These are phyloP conservation scores for Fusarium pseudoanthophilum DNA, from an alignment of 2,329 filamentous ascomycete species.

Conservation along the genomic window DNA sequence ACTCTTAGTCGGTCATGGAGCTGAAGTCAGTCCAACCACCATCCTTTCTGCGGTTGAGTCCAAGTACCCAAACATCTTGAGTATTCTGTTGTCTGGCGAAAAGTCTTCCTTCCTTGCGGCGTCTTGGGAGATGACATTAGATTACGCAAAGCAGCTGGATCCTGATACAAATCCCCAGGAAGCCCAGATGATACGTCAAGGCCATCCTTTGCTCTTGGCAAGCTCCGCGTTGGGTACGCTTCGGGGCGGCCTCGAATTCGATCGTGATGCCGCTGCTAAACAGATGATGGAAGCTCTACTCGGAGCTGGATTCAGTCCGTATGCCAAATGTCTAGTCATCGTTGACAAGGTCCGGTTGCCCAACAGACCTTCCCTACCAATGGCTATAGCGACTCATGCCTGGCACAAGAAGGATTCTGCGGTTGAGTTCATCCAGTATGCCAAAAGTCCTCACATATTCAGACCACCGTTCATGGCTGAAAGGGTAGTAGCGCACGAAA, in stretches of 20 bases:
- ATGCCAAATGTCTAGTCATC: neutral
- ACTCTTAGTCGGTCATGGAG: slow-evolving; percentile 23
- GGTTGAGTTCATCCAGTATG: neutral
- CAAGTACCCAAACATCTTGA: neutral
- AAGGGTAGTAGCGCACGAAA: slow-evolving; percentile 15
- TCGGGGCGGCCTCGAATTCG: neutral
- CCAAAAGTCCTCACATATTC: neutral
- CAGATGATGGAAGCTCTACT: slow-evolving; percentile 11
- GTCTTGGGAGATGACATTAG: slow-evolving; percentile 3
- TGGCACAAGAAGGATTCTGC: neutral
- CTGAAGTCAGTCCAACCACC: slow-evolving; percentile 5
- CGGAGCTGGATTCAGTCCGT: slow-evolving; percentile 10
- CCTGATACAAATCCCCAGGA: neutral
- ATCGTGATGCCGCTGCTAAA: no score
- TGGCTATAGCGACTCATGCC: neutral
- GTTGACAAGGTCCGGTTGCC: neutral
- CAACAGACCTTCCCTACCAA: neutral
- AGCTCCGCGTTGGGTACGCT: neutral
- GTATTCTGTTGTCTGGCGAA: slow-evolving; percentile 17
- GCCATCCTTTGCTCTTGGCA: slow-evolving; percentile 9
- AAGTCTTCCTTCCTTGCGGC: neutral
- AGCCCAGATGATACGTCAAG: neutral
- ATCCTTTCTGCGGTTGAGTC: neutral
- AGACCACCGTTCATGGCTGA: neutral
- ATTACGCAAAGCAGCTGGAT: neutral